Evolutionary conservation across 1,284 basidiomycete species (phyloP).

Genomic region (Coniophora puteana): DNA sequence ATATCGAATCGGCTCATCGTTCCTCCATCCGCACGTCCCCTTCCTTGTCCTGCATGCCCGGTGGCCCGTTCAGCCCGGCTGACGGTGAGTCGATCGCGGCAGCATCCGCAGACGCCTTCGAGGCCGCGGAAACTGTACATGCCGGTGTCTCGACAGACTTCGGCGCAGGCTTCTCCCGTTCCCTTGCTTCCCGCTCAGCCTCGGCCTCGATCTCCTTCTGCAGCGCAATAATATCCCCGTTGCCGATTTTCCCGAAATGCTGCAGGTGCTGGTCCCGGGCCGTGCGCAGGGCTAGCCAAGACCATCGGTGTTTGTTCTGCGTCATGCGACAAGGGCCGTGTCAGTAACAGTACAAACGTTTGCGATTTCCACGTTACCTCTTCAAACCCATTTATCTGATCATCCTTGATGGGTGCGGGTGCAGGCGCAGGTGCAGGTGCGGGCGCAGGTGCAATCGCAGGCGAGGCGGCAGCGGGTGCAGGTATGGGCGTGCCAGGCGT

Average conservation of each 20-base stretch:
- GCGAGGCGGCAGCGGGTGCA: slow-evolving; percentile 9
- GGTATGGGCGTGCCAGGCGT: slow-evolving; percentile 16
- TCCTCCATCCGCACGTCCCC: slow-evolving; percentile 59
- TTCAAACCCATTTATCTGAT: slow-evolving; percentile 53
- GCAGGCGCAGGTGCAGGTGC: slow-evolving; percentile 16
- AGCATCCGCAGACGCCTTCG: slow-evolving; percentile 10
- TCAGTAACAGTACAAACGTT: neutral
- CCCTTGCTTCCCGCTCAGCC: slow-evolving; percentile 34
- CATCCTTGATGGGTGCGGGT: slow-evolving; percentile 37
- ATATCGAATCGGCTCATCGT: slow-evolving; percentile 12
- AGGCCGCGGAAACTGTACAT: slow-evolving; percentile 18
- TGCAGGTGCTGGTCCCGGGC: slow-evolving; percentile 67
- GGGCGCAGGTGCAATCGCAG: slow-evolving; percentile 13
- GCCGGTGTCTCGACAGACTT: slow-evolving; percentile 30
- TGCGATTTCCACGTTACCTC: slow-evolving; percentile 41
- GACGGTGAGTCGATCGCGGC: slow-evolving; percentile 1
- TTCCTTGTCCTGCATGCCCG: slow-evolving; percentile 29
- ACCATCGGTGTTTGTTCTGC: slow-evolving; percentile 68
- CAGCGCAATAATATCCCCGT: slow-evolving; percentile 66
- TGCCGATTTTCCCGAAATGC: slow-evolving; percentile 75
- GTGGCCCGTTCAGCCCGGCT: slow-evolving; percentile 6
- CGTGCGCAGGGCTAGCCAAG: slow-evolving; percentile 76
- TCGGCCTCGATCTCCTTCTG: slow-evolving; percentile 67
- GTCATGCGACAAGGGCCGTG: neutral
- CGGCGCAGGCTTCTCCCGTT: slow-evolving; percentile 30